Conservation (phyloP, 805 yeast species). For the Ogataea pilisensis region DNA sequence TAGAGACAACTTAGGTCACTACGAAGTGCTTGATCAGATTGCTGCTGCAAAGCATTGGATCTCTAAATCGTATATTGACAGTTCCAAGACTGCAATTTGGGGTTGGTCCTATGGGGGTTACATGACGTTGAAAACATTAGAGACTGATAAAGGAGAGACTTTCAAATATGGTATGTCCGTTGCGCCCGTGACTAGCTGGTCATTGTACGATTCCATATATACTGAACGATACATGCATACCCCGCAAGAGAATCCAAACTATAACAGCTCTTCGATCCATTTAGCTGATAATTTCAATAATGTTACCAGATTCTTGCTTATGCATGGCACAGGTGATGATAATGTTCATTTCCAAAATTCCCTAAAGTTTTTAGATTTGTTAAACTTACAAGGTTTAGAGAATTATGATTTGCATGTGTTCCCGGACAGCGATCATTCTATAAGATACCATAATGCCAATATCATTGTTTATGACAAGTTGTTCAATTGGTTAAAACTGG, state of each 20-base stretch:
- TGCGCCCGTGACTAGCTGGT: conserved; percentile 97
- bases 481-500: conserved; percentile 58
- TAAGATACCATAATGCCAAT: conserved; percentile 68
- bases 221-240: conserved; percentile 93
- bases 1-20: conserved; percentile 74
- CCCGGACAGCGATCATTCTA: conserved; percentile 78
- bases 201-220: conserved; percentile 84
- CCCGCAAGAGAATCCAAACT: conserved; percentile 62
- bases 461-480: conserved; percentile 66
- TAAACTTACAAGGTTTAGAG: conserved; percentile 70
- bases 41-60: conserved; percentile 76
- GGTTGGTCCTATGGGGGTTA: conserved; percentile 99
- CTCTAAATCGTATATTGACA: conserved; percentile 58
- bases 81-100: conserved; percentile 75
- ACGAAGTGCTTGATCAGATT: conserved; percentile 84
- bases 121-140: conserved; percentile 84
- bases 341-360: conserved; percentile 95
- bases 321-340: conserved; percentile 98
- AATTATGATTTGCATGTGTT: conserved; percentile 77
- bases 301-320: conserved; percentile 67
- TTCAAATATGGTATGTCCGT: conserved; percentile 92
- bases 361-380: conserved; percentile 67
- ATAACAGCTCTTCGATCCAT: conserved; percentile 51
- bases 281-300: conserved; percentile 52
- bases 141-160: conserved; percentile 66